phyloP scores from a whole-genome alignment of 768 basidiomycete species.

The Termitomyces sp. region DNA sequence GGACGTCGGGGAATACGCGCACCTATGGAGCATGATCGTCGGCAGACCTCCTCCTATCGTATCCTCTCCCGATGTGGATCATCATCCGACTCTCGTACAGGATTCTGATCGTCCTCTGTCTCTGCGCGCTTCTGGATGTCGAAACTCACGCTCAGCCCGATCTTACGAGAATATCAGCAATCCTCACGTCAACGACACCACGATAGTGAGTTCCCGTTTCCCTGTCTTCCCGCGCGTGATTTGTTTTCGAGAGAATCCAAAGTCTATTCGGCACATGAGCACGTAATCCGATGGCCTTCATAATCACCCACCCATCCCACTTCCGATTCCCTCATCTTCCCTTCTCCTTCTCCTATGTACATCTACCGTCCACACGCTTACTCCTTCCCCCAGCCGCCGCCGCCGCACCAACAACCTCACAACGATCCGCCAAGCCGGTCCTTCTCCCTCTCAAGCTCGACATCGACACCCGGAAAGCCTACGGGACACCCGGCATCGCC shows the following conservation, averaged over 20 bases:
- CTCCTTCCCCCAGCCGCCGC: neutral
- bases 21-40: constrained; percentile 19
- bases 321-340: neutral
- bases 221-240: too few relatives aligned
- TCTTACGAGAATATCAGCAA: too few relatives aligned
- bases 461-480: neutral
- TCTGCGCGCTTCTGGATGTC: too few relatives aligned
- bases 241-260: neutral
- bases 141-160: too few relatives aligned
- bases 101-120: neutral
- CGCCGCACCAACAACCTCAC: neutral
- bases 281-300: neutral
- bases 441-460: too few relatives aligned
- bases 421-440: neutral
- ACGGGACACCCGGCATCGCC: constrained; percentile 3
- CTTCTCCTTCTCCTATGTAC: neutral
- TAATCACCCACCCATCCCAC: neutral
- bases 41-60: constrained; percentile 1
- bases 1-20: constrained; percentile 6
- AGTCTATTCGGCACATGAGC: neutral
- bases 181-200: too few relatives aligned
- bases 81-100: neutral
- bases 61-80: neutral
- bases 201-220: too few relatives aligned
- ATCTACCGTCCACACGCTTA: neutral